Evolutionary conservation across 305 asterid species (phyloP), one percentile per base, ranked within the genome.

Genomic region (Solanum hybrid): DNA sequence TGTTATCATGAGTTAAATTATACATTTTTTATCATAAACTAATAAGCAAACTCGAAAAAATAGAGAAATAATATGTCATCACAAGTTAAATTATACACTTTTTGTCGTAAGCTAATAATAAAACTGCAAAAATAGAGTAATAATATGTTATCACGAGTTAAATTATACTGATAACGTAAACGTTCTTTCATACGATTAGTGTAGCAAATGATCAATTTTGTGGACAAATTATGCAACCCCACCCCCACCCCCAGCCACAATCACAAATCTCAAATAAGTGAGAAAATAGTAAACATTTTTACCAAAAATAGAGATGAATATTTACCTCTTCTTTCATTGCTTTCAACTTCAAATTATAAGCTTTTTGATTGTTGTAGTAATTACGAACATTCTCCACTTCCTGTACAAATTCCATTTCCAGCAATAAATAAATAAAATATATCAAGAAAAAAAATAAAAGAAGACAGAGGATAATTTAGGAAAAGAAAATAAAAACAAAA

Each of bases 281-380:
- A 7, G 79, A 73, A 73, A 64, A 66, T 22, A 60, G 12, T 75
- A 19, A 14, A 34, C 1, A 22, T 12, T 24, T 14, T 38, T n/a
- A 31, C 60, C 27, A 60, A 91, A 71, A 75, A 38, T 42, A 40
- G 38, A 89, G 80, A 73, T 66, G 42, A 38, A n/a, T 24, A 27
- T 82, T 36, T 75, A 93, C 97, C 95, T 91, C 51, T 56, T 88
- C 72, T 87, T 90, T 93, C 29, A 73, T 79, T 73, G 91, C 89
- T 89, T 94, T 93, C 66, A 94, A 89, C 75, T 92, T 73, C 13
- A 90, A 36, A 92, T 94, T 95, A 29, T 40, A 80, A 56, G 91
- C 91, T 90, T 81, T 87, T 79, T 93, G 88, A 4, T 89, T 34
- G 13, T 84, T 42, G 91, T 85, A 85, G 80, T 81, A 87, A 12